These are phyloP conservation scores for Diaporthe vaccinii DNA, from an alignment of 2,329 filamentous ascomycete genomes.

Conservation along the genomic window DNA sequence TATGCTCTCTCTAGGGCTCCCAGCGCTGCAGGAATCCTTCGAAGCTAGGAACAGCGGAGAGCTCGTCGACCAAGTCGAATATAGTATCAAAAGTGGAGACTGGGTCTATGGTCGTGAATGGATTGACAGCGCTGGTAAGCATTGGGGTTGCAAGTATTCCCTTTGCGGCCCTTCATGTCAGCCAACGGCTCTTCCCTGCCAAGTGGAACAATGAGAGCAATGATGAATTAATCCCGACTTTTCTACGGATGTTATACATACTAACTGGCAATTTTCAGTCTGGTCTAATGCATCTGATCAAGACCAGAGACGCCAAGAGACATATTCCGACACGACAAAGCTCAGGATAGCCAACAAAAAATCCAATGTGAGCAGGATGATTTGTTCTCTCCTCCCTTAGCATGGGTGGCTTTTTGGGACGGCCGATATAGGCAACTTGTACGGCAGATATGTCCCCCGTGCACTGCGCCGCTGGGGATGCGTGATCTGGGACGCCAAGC, in stretches of 20 bases:
- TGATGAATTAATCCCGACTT: neutral
- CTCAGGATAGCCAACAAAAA: neutral
- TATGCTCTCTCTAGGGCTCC: neutral
- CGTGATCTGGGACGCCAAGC: constrained; percentile 1
- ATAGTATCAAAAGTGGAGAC: no score
- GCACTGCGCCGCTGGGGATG: constrained; percentile 12
- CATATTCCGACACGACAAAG: neutral
- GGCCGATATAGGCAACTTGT: constrained; percentile 5
- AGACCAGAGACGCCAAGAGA: neutral
- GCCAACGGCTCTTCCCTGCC: no score
- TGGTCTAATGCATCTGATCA: neutral
- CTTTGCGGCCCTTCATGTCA: no score
- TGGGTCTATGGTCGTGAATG: neutral
- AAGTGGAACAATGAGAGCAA: neutral
- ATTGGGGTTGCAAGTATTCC: neutral
- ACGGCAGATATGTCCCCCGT: neutral
- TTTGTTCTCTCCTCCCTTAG: neutral
- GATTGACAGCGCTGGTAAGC: constrained; percentile 20
- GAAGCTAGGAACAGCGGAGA: neutral
- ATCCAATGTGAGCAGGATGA: neutral
- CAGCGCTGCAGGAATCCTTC: neutral
- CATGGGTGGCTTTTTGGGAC: constrained; percentile 6
- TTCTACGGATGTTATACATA: neutral
- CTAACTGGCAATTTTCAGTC: neutral
- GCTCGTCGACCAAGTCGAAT: neutral